Percentiles rank a stretch among this genome's conserved stretches.
Evolutionary conservation across 495 filamentous ascomycete species (phyloP).

Genomic region (Cairneyella variabilis): DNA sequence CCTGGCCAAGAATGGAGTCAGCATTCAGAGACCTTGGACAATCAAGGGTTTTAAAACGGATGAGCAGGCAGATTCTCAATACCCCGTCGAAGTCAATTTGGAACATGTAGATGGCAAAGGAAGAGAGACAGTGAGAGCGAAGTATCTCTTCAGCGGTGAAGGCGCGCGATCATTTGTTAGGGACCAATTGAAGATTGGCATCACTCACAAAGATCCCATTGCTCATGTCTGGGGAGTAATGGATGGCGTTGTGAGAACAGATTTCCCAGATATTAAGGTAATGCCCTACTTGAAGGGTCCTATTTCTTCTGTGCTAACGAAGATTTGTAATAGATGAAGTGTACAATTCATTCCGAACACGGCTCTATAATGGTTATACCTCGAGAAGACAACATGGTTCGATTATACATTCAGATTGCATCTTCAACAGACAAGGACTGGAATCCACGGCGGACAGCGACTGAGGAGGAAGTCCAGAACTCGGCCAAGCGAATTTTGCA

Average conservation of each 20-base stretch:
- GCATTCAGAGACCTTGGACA: slow-evolving; percentile 57
- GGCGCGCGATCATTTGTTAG: slow-evolving; percentile 57
- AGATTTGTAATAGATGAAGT: slow-evolving; percentile 97
- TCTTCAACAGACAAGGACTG: slow-evolving; percentile 60
- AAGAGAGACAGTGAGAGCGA: slow-evolving; percentile 49
- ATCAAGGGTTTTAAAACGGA: slow-evolving; percentile 61
- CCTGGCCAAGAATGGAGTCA: slow-evolving; percentile 52
- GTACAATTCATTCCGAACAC: slow-evolving; percentile 66
- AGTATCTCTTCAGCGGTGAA: slow-evolving; percentile 59
- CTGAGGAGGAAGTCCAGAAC: slow-evolving; percentile 62
- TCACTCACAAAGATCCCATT: slow-evolving; percentile 60
- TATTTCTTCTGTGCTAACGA: no score
- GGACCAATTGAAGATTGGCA: slow-evolving; percentile 57
- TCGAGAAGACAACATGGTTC: slow-evolving; percentile 69
- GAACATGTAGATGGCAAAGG: slow-evolving; percentile 70
- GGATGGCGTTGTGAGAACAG: slow-evolving; percentile 70
- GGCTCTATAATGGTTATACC: slow-evolving; percentile 77
- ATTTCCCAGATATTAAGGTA: slow-evolving; percentile 71
- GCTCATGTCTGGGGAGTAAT: slow-evolving; percentile 73
- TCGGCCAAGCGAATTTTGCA: slow-evolving; percentile 62
- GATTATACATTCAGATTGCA: slow-evolving; percentile 72
- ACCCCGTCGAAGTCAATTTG: slow-evolving; percentile 61
- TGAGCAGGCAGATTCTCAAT: slow-evolving; percentile 52
- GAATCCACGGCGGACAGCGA: slow-evolving; percentile 57
- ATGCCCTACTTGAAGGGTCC: no score